Evolutionary conservation across 371 early-diverging fungal genomes (phyloP).

Genomic region (Zancudomyces culisetae): DNA sequence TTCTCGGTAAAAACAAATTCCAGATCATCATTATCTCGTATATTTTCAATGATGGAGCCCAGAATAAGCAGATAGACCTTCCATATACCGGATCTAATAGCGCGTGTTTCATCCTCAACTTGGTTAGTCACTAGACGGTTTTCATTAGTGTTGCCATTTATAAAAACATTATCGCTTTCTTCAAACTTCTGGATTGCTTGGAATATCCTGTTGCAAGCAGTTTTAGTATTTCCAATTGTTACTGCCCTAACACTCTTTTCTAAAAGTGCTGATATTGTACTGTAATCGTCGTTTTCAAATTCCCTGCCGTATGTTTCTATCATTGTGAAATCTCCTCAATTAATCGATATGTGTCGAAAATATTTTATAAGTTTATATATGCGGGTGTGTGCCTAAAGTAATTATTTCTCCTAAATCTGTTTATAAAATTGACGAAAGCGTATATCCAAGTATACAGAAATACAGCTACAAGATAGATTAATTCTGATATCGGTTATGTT

Average conservation of each 20-base stretch:
- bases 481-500: too few species aligned
- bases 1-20: too few species aligned
- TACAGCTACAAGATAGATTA: too few species aligned
- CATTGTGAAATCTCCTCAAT: neutral
- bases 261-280: neutral
- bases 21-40: neutral
- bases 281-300: neutral
- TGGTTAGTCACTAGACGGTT: neutral
- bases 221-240: neutral
- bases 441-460: too few species aligned
- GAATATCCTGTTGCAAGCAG: neutral
- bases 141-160: neutral
- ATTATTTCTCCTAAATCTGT: neutral
- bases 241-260: neutral
- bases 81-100: neutral
- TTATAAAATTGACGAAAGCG: neutral
- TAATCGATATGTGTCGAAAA: neutral
- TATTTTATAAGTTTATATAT: neutral
- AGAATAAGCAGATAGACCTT: neutral
- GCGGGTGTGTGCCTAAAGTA: neutral
- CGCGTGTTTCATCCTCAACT: neutral
- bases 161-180: neutral
- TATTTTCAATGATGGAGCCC: neutral
- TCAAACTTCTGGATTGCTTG: neutral
- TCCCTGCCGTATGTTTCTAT: neutral